Conservation (phyloP, 345 rosid genomes). For the Mangifera indica region DNA sequence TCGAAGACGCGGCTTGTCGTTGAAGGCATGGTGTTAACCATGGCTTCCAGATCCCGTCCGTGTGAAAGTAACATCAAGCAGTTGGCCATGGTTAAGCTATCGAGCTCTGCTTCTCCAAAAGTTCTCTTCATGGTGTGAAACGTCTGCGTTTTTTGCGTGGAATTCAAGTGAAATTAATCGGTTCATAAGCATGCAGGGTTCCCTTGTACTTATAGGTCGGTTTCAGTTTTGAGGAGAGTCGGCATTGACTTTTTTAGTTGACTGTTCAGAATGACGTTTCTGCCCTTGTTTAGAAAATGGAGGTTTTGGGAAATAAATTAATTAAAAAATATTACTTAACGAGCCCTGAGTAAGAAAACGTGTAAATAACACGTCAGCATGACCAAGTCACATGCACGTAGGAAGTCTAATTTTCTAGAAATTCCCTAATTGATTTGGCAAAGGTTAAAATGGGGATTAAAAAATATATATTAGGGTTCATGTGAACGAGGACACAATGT, state of each 20-base stretch:
- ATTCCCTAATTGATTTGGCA: neutral
- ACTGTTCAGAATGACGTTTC: constrained; percentile 29
- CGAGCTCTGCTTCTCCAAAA: constrained; percentile 27
- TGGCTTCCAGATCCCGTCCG: constrained; percentile 21
- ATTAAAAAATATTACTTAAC: too few relatives aligned
- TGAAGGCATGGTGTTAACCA: neutral
- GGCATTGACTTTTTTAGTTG: constrained; percentile 36
- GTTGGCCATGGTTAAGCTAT: constrained; percentile 43
- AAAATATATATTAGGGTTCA: neutral
- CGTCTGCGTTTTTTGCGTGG: neutral
- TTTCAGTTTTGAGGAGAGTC: neutral
- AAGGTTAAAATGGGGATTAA: neutral
- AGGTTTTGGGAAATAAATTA: constrained; percentile 4
- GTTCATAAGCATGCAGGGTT: neutral
- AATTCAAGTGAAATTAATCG: neutral
- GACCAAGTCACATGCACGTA: constrained; percentile 11
- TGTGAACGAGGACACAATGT: neutral
- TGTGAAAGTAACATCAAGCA: constrained; percentile 57
- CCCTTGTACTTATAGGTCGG: constrained; percentile 31
- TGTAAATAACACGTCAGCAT: constrained; percentile 24
- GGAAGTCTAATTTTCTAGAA: constrained; percentile 21
- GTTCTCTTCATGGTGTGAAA: constrained; percentile 47
- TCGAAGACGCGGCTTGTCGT: constrained; percentile 45
- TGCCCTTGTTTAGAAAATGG: constrained; percentile 21
- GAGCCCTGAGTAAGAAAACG: neutral